Evolutionary conservation across 768 basidiomycete species (phyloP), one percentile per base, ranked within the genome.

Genomic region (Tricholoma sp.): DNA sequence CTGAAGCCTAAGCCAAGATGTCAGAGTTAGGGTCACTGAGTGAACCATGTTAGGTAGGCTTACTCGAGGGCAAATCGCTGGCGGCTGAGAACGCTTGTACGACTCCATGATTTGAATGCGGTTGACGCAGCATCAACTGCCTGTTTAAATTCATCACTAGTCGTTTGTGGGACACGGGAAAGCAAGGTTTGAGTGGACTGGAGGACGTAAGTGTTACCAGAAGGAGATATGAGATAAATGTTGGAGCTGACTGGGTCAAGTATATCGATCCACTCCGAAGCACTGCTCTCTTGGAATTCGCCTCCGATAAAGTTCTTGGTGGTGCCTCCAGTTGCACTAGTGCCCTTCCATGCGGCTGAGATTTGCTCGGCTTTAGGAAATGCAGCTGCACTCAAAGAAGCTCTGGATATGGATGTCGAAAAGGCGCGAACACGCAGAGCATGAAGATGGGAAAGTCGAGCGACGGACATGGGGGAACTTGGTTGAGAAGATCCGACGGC

Each of bases 271-370:
- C 90, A 98, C 57, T 88, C 78, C 1, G 78, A 71, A 17, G 89
- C 72, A 64, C 82, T 82, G 74, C 91, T 94, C 63, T 95, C 89
- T 8, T 88, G 78, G 64, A 94, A 98, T 72, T 94, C 80, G 8
- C 95, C 96, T 11, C 84, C 89, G 57, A 98, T 90, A 71, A 88
- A 94, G 70, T 94, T 94, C 81, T 90, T 94, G 55, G 94, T 94
- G 58, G 79, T 85, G 29, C 82, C 88, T n/a, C 95, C 95, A 11
- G 83, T 81, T 20, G 88, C 86, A 56, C 80, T 89, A 2, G 95
- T 95, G 41, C 95, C 95, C 60, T 86, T 85, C 92, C 93, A 98
- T 31, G 84, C 78, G 12, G 79, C 70, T 15, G 88, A 88, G 17
- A 94, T 74, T 54, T 79, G 78, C 61, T 90, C 84, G 1, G 90